These are phyloP conservation scores for Spencermartinsiella europaea DNA, from an alignment of 805 yeast species.

Conservation along the genomic window DNA sequence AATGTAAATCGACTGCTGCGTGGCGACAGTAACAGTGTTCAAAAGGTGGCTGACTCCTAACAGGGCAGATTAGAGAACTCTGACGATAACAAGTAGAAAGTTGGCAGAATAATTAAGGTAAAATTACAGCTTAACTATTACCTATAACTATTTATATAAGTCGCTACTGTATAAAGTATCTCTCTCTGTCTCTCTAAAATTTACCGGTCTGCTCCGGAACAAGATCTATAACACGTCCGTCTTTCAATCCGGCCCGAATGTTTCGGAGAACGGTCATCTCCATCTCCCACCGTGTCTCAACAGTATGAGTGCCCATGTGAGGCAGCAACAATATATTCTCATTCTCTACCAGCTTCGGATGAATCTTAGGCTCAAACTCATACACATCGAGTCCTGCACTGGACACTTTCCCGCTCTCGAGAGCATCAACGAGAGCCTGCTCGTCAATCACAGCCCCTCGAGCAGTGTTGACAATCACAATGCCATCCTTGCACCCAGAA, in stretches of 20 bases:
- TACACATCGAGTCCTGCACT: conserved; percentile 58
- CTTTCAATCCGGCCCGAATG: conserved; percentile 48
- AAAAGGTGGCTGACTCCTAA: no score
- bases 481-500: conserved; percentile 49
- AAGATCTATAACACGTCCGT: conserved; percentile 65
- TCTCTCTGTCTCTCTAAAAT: no score
- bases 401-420: conserved; percentile 47
- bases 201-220: conserved; percentile 63
- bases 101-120: no score
- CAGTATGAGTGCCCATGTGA: conserved; percentile 45
- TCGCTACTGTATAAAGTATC: no score
- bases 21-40: no score
- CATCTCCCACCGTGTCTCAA: conserved; percentile 56
- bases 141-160: no score
- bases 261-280: conserved; percentile 74
- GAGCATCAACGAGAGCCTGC: conserved; percentile 40
- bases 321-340: conserved; percentile 50
- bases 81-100: no score
- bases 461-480: conserved; percentile 51
- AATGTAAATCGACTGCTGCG: no score
- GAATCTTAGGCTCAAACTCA: conserved; percentile 51
- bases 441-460: conserved; percentile 59
- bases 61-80: no score
- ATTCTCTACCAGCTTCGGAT: conserved; percentile 41
- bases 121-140: no score